phyloP scores from a whole-genome alignment of 257 asterid genomes.

The Salvia hispanica region DNA sequence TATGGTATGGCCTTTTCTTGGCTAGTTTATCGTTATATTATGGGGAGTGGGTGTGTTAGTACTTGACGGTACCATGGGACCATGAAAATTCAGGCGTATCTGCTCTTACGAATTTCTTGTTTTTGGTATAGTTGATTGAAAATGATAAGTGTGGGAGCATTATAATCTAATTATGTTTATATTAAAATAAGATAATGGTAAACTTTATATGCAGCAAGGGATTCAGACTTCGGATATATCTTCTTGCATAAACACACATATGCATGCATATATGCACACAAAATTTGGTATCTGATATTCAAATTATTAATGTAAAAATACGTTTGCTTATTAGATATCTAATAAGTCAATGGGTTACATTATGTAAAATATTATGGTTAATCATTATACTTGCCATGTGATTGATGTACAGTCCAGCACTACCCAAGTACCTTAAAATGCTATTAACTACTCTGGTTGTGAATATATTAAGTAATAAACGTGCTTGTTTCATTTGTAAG shows the following conservation, averaged over 20 bases:
- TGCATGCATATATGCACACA: conserved; percentile 4
- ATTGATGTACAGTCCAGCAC: conserved; percentile 7
- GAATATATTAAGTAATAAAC: background rate
- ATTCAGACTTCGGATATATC: background rate
- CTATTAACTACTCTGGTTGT: background rate
- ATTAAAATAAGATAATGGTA: background rate
- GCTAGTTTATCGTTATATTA: background rate
- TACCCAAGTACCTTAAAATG: no score
- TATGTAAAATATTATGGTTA: background rate
- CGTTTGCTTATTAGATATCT: background rate
- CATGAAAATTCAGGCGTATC: background rate
- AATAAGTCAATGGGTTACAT: conserved; percentile 3
- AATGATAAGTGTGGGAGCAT: conserved; percentile 11
- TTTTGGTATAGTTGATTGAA: conserved; percentile 18
- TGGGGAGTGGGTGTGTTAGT: conserved; percentile 11
- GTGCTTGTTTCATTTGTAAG: conserved; percentile 4
- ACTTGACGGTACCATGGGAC: conserved; percentile 14
- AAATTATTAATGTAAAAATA: background rate
- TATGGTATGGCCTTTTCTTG: conserved; percentile 3
- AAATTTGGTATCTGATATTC: background rate
- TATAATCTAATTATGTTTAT: conserved; percentile 1
- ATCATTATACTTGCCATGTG: background rate
- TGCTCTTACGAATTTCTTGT: background rate
- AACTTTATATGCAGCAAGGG: background rate
- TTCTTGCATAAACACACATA: background rate